Evolutionary conservation across 2,329 filamentous ascomycete species (phyloP).

Genomic region (Elsinoe batatas): DNA sequence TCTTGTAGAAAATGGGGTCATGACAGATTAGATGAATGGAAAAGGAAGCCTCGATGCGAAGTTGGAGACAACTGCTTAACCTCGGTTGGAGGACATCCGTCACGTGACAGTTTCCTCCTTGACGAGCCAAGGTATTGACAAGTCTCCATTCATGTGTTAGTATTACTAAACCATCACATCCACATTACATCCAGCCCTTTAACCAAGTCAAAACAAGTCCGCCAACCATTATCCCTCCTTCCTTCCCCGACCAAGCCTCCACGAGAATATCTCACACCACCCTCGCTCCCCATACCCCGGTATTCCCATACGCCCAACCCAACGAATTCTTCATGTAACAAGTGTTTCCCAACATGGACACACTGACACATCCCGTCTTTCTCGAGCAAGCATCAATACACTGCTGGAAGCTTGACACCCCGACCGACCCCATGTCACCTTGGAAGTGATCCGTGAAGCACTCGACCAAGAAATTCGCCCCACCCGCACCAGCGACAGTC

Average conservation of each 20-base stretch:
- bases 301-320: conserved; percentile 14
- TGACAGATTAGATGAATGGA: too few species aligned
- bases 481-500: conserved; percentile 16
- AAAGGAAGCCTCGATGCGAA: too few species aligned
- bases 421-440: conserved; percentile 16
- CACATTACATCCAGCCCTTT: too few species aligned
- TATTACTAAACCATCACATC: too few species aligned
- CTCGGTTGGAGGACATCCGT: too few species aligned
- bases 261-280: background rate
- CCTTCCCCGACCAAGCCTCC: background rate
- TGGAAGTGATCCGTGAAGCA: conserved; percentile 19
- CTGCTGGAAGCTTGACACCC: conserved; percentile 15
- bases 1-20: too few species aligned
- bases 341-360: conserved; percentile 10
- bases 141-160: too few species aligned
- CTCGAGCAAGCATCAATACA: conserved; percentile 14
- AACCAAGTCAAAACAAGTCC: too few species aligned
- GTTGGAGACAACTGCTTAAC: too few species aligned
- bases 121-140: too few species aligned
- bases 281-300: conserved; percentile 15
- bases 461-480: conserved; percentile 23
- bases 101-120: too few species aligned
- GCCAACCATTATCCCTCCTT: background rate
- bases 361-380: conserved; percentile 3
- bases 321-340: conserved; percentile 15